These are phyloP conservation scores for Leucaena leucocephala DNA, from an alignment of 306 rosid genomes.

Conservation along the genomic window DNA sequence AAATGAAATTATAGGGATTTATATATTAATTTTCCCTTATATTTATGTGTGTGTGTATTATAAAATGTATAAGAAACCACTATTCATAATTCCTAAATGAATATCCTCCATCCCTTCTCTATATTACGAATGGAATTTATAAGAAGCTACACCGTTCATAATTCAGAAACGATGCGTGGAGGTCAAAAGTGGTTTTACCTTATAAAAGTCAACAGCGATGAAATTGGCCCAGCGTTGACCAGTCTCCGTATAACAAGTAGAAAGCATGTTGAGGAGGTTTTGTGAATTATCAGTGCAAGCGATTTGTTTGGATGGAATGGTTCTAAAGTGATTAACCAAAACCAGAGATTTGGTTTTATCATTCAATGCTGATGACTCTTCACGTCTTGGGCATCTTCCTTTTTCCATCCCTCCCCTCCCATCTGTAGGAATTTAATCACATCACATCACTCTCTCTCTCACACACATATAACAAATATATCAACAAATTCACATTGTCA, in stretches of 20 bases:
- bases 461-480: not conserved
- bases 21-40: too few relatives aligned
- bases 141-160: too few relatives aligned
- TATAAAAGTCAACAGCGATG: conserved; percentile 52
- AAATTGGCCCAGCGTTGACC: conserved; percentile 43
- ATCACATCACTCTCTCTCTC: not conserved
- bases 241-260: conserved; percentile 34
- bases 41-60: too few relatives aligned
- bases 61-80: too few relatives aligned
- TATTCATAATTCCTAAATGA: too few relatives aligned
- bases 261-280: conserved; percentile 39
- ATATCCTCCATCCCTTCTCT: too few relatives aligned
- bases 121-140: too few relatives aligned
- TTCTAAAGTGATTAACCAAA: conserved; percentile 43
- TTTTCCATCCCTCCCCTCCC: conserved; percentile 45
- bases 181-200: conserved; percentile 31
- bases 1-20: too few relatives aligned
- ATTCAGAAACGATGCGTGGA: not conserved
- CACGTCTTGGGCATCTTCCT: conserved; percentile 41
- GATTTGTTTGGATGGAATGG: conserved; percentile 31
- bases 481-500: too few relatives aligned
- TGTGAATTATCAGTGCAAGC: conserved; percentile 43
- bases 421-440: conserved; percentile 28
- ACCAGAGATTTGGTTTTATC: conserved; percentile 49
- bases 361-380: conserved; percentile 34